phyloP scores from a whole-genome alignment of 257 asterid genomes.

The Striga asiatica region DNA sequence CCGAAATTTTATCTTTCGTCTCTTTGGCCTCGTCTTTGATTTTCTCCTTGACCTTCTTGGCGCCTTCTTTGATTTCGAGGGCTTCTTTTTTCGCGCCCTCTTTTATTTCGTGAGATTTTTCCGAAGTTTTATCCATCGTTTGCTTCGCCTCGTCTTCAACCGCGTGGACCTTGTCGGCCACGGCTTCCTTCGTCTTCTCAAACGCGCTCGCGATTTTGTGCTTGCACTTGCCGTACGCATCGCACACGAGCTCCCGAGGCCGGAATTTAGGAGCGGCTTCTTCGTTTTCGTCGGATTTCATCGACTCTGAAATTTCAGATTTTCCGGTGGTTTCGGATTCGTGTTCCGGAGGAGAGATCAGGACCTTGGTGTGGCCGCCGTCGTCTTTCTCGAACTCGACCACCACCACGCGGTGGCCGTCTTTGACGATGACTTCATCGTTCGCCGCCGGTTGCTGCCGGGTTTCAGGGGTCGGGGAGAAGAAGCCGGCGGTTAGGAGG shows the following conservation, averaged over 20 bases:
- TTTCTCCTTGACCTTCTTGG: slow-evolving; percentile 16
- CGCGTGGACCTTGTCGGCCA: slow-evolving; percentile 1
- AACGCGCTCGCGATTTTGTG: slow-evolving; percentile 27
- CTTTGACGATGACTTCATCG: slow-evolving; percentile 35
- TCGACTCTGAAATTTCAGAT: slow-evolving; percentile 5
- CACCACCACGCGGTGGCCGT: slow-evolving; percentile 46
- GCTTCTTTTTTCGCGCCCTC: slow-evolving; percentile 12
- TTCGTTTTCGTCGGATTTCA: not conserved
- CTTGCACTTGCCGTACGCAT: slow-evolving; percentile 42
- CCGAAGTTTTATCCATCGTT: too few relatives aligned
- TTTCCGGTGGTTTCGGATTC: not conserved
- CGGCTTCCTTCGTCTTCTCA: slow-evolving; percentile 28
- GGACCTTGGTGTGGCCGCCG: slow-evolving; percentile 37
- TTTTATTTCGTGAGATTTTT: not conserved
- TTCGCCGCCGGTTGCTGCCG: not conserved
- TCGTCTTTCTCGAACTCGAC: slow-evolving; percentile 46
- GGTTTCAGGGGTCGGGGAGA: slow-evolving; percentile 30
- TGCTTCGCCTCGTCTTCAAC: too few relatives aligned
- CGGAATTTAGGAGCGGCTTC: slow-evolving; percentile 11
- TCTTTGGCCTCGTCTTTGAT: slow-evolving; percentile 15
- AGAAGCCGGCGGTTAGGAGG: slow-evolving; percentile 35
- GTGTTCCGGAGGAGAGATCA: slow-evolving; percentile 36
- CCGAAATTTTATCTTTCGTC: slow-evolving; percentile 16
- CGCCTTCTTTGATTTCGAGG: too few relatives aligned
- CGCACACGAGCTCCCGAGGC: slow-evolving; percentile 46